A percentile compares a stretch with the other conserved stretches of the same genome.
Evolutionary conservation across 768 basidiomycete species (phyloP).

Genomic region (Hygrocybe coccinea): DNA sequence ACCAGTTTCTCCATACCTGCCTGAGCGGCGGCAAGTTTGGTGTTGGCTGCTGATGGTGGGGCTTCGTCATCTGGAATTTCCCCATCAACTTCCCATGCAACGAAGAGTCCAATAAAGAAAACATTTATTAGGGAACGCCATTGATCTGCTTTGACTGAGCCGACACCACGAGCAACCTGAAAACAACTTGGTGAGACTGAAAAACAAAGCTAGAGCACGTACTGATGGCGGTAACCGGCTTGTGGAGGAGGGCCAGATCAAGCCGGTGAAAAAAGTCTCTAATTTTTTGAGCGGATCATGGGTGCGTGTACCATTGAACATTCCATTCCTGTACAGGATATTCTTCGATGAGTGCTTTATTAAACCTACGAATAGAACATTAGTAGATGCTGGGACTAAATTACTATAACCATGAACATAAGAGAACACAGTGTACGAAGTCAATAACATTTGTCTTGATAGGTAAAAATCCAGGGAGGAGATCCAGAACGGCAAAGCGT

Average conservation of each 20-base stretch:
- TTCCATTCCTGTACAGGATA: slow-evolving; percentile 12
- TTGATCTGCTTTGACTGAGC: slow-evolving; percentile 21
- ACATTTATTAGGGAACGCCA: slow-evolving; percentile 15
- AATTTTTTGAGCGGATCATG: slow-evolving; percentile 3
- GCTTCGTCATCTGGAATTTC: slow-evolving; percentile 15
- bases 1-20: slow-evolving; percentile 10
- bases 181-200: background rate
- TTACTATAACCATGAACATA: slow-evolving; percentile 2
- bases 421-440: slow-evolving; percentile 14
- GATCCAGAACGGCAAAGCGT: slow-evolving; percentile 8
- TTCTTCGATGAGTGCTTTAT: slow-evolving; percentile 3
- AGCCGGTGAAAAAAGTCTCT: slow-evolving; percentile 2
- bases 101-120: slow-evolving; percentile 16
- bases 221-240: slow-evolving; percentile 14
- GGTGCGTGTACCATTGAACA: slow-evolving; percentile 5
- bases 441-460: slow-evolving; percentile 4
- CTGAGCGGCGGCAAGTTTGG: slow-evolving; percentile 11
- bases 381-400: background rate
- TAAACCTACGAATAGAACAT: background rate
- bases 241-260: slow-evolving; percentile 12
- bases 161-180: slow-evolving; percentile 9
- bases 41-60: slow-evolving; percentile 5
- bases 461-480: slow-evolving; percentile 14
- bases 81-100: slow-evolving; percentile 18
- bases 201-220: background rate